These are phyloP conservation scores for Aspergillus niger DNA, from an alignment of 2,329 filamentous ascomycete species.

Conservation along the genomic window DNA sequence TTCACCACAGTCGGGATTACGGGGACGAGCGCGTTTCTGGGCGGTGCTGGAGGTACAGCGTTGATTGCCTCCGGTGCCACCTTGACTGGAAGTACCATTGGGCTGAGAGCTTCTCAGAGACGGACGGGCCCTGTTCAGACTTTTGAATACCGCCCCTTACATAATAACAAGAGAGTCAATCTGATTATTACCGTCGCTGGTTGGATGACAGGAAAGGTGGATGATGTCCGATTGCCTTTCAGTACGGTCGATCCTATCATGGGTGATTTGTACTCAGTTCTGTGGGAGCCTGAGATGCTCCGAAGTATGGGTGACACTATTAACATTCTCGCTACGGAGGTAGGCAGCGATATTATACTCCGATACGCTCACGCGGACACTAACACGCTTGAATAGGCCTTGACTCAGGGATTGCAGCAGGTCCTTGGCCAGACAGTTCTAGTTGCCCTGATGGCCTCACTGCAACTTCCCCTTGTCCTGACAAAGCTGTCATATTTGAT, in stretches of 20 bases:
- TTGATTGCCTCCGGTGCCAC: constrained; percentile 90
- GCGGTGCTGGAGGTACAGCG: constrained; percentile 87
- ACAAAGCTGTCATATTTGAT: constrained; percentile 95
- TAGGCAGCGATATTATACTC: constrained; percentile 44
- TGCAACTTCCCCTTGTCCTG: constrained; percentile 88
- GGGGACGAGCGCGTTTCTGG: constrained; percentile 85
- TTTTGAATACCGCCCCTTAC: constrained; percentile 92
- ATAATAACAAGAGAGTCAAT: constrained; percentile 98
- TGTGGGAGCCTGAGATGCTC: constrained; percentile 98
- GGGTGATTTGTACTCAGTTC: constrained; percentile 95
- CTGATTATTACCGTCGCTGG: constrained; percentile 92
- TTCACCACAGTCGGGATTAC: constrained; percentile 93
- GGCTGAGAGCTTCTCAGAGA: constrained; percentile 78
- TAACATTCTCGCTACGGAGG: constrained; percentile 96
- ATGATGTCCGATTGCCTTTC: constrained; percentile 92
- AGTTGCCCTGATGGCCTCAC: constrained; percentile 83
- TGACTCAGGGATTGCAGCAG: constrained; percentile 95
- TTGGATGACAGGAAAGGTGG: constrained; percentile 98
- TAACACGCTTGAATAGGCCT: constrained; percentile 60
- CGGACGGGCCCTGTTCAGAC: constrained; percentile 91
- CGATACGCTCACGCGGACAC: constrained; percentile 8
- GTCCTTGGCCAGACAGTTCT: constrained; percentile 88
- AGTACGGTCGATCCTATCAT: constrained; percentile 97
- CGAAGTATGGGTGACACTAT: constrained; percentile 98
- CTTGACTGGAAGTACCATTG: constrained; percentile 83